Evolutionary conservation across 441 rosid genomes (phyloP).

Genomic region (Oxalis stricta): DNA sequence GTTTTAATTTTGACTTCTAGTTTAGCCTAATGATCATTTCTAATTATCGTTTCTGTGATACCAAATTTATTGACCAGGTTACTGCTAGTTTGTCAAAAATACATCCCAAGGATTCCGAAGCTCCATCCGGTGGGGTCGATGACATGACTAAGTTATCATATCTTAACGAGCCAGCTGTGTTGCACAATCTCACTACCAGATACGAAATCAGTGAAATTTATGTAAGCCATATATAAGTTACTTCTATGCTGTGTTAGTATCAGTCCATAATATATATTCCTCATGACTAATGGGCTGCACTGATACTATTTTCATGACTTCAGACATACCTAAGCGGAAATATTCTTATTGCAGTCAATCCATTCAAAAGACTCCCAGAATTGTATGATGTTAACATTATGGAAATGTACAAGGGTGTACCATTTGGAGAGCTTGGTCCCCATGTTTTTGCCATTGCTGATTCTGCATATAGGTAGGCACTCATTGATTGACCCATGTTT

Average conservation of each 20-base stretch:
- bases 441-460: conserved; percentile 87
- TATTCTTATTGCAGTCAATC: conserved; percentile 88
- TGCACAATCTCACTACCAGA: conserved; percentile 58
- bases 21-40: not conserved
- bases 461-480: conserved; percentile 53
- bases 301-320: conserved; percentile 33
- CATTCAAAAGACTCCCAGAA: conserved; percentile 59
- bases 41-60: not conserved
- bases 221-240: too few species aligned
- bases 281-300: conserved; percentile 17
- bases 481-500: not conserved
- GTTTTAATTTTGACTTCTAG: not conserved
- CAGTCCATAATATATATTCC: conserved; percentile 8
- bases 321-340: conserved; percentile 81
- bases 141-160: conserved; percentile 83
- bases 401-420: conserved; percentile 55
- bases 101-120: conserved; percentile 52
- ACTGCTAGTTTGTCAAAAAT: conserved; percentile 38
- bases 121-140: conserved; percentile 63
- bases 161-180: conserved; percentile 77
- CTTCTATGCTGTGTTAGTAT: conserved; percentile 11
- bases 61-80: conserved; percentile 26
- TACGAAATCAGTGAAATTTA: conserved; percentile 54
- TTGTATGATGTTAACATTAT: conserved; percentile 39
- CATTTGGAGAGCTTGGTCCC: conserved; percentile 42